A percentile compares a stretch with the other conserved stretches of the same genome.
Conservation (phyloP, 345 rosid species). For the Xanthoceras sorbifolium region DNA sequence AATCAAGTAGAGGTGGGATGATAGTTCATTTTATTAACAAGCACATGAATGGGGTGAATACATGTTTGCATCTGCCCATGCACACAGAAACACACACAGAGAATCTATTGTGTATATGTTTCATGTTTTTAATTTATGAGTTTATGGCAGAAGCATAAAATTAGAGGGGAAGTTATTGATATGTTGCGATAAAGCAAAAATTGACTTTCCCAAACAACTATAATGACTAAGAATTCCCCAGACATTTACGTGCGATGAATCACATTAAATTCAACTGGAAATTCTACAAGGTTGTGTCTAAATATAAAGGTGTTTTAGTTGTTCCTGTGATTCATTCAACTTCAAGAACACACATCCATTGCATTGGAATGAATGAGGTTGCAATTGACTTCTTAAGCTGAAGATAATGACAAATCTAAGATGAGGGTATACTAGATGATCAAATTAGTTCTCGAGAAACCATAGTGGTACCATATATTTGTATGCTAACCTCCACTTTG, state of each 20-base stretch:
- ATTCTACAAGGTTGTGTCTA: background rate
- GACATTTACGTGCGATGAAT: background rate
- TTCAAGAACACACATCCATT: background rate
- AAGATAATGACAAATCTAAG: background rate
- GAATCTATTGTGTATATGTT: background rate
- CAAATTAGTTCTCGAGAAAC: background rate
- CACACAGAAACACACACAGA: background rate
- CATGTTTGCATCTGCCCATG: no score
- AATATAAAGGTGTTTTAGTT: background rate
- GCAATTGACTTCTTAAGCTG: background rate
- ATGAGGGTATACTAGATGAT: background rate
- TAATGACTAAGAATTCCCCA: background rate
- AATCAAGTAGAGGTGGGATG: background rate
- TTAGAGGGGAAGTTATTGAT: background rate
- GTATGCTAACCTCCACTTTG: background rate
- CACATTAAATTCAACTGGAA: background rate
- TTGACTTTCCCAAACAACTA: background rate
- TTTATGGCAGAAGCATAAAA: background rate
- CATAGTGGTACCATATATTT: background rate
- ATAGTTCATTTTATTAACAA: background rate
- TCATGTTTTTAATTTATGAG: background rate
- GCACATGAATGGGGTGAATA: background rate
- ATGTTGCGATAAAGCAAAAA: background rate
- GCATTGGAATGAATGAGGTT: background rate
- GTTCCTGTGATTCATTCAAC: background rate